phyloP scores from a whole-genome alignment of 1,284 basidiomycete species.

The Caloboletus firmus region DNA sequence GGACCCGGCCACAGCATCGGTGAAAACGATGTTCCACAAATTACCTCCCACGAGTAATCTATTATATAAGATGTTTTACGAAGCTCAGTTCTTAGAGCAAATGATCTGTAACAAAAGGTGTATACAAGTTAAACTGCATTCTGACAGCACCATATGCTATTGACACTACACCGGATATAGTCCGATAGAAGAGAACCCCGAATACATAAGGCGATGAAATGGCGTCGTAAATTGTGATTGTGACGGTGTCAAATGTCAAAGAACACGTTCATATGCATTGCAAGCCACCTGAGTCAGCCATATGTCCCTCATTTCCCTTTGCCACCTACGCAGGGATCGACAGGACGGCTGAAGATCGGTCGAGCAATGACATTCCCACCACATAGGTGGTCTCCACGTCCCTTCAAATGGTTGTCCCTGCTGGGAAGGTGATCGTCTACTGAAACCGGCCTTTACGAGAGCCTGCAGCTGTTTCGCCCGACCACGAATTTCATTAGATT shows the following conservation, averaged over 20 bases:
- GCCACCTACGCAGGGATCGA: constrained; percentile 29
- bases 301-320: constrained; percentile 32
- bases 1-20: constrained; percentile 12
- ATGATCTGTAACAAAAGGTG: not conserved
- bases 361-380: constrained; percentile 35
- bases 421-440: constrained; percentile 6
- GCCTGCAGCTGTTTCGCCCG: constrained; percentile 1
- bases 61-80: not conserved
- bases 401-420: constrained; percentile 23
- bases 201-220: constrained; percentile 5
- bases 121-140: constrained; percentile 4
- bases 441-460: constrained; percentile 7
- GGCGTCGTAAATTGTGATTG: not conserved
- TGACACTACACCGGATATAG: constrained; percentile 7
- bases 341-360: constrained; percentile 15
- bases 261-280: constrained; percentile 21
- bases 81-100: not conserved
- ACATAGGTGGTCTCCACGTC: constrained; percentile 31
- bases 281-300: constrained; percentile 34
- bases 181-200: constrained; percentile 2
- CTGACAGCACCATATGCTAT: not conserved
- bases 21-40: not conserved
- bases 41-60: not conserved
- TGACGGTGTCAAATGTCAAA: constrained; percentile 5
- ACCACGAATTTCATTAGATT: not conserved